phyloP scores from a whole-genome alignment of 257 asterid genomes.

The Solanum virginianum region DNA sequence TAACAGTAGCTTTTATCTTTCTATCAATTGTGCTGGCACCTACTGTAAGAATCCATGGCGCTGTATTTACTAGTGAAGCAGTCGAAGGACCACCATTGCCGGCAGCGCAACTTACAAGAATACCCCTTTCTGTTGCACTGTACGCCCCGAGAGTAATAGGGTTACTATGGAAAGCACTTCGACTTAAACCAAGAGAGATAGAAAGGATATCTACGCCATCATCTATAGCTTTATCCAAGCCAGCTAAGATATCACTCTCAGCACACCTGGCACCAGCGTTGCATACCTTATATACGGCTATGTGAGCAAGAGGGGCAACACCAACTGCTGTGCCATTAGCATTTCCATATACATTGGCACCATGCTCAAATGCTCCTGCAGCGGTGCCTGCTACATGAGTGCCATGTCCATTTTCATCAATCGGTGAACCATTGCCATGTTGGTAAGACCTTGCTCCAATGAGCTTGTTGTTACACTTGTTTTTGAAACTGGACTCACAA shows the following conservation, averaged over 20 bases:
- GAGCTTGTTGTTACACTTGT: slow-evolving; percentile 32
- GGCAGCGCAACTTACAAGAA: slow-evolving; percentile 34
- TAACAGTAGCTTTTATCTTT: slow-evolving; percentile 13
- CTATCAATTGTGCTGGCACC: slow-evolving; percentile 39
- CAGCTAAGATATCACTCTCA: slow-evolving; percentile 25
- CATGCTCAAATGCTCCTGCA: slow-evolving; percentile 39
- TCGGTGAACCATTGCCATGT: neutral
- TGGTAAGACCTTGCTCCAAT: slow-evolving; percentile 28
- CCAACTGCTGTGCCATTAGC: slow-evolving; percentile 46
- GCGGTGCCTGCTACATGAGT: slow-evolving; percentile 43
- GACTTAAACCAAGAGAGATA: slow-evolving; percentile 23
- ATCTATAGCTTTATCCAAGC: slow-evolving; percentile 32
- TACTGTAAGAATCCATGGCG: slow-evolving; percentile 43
- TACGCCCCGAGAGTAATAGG: slow-evolving; percentile 20
- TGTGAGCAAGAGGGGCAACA: slow-evolving; percentile 42
- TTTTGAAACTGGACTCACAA: slow-evolving; percentile 11
- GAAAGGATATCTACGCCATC: slow-evolving; percentile 29
- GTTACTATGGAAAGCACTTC: slow-evolving; percentile 4
- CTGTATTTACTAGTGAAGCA: neutral
- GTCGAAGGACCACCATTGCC: slow-evolving; percentile 14
- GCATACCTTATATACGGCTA: slow-evolving; percentile 42
- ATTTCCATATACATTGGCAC: slow-evolving; percentile 29
- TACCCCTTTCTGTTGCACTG: slow-evolving; percentile 29
- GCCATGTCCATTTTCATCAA: slow-evolving; percentile 33
- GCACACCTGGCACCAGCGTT: neutral